Percentiles rank a stretch among this genome's conserved stretches.
phyloP scores from a whole-genome alignment of 306 rosid species.

The Ormosia semicastrata region DNA sequence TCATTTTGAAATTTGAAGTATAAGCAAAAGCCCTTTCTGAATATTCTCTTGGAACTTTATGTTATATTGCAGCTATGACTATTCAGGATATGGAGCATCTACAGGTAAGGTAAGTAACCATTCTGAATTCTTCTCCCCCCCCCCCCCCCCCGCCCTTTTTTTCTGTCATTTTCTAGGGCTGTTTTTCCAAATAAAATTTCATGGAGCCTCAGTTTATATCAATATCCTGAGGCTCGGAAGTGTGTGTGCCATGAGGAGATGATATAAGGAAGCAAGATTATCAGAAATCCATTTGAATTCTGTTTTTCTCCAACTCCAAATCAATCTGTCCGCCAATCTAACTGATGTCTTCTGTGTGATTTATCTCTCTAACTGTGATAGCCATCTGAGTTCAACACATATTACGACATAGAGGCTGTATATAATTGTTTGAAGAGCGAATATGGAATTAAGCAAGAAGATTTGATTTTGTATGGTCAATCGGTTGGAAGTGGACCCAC shows the following conservation, averaged over 20 bases:
- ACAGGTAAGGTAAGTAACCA: slow-evolving; percentile 81
- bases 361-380: slow-evolving; percentile 33
- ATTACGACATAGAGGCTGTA: slow-evolving; percentile 90
- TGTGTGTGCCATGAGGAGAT: background rate
- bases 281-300: background rate
- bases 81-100: slow-evolving; percentile 96
- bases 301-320: background rate
- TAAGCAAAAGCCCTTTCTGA: background rate
- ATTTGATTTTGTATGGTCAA: slow-evolving; percentile 87
- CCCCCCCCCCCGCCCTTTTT: background rate
- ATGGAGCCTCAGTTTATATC: background rate
- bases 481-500: slow-evolving; percentile 99
- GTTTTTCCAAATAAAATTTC: background rate
- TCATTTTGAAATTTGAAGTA: background rate
- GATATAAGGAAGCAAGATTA: background rate
- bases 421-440: slow-evolving; percentile 81
- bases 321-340: slow-evolving; percentile 6
- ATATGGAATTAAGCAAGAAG: slow-evolving; percentile 84
- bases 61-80: slow-evolving; percentile 80
- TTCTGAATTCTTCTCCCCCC: background rate
- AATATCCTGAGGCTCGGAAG: background rate
- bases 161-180: background rate
- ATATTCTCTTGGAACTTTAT: slow-evolving; percentile 25
- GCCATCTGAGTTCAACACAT: slow-evolving; percentile 98
- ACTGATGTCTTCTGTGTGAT: slow-evolving; percentile 29